Percentiles rank a stretch among this genome's conserved stretches.
Evolutionary conservation across 108 stramenopile genomes (phyloP).

Genomic region (Schizochytrium sp.): DNA sequence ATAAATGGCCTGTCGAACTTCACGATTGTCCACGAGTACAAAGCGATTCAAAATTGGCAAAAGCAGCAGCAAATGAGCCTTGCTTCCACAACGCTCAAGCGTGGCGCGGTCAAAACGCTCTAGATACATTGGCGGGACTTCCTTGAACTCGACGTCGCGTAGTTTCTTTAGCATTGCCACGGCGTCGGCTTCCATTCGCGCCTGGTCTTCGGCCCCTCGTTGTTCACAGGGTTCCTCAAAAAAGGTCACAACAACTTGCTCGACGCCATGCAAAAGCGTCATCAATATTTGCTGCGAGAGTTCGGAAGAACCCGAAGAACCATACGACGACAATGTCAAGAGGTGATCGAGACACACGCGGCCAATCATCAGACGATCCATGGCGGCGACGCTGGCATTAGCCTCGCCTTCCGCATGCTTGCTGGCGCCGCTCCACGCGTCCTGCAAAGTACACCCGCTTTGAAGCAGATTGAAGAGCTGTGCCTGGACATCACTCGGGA

Average conservation of each 20-base stretch:
- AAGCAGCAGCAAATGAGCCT: neutral
- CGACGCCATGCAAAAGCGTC: neutral
- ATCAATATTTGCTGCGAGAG: neutral
- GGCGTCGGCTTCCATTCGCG: neutral
- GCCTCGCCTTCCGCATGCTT: neutral
- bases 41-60: neutral
- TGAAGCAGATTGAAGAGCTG: neutral
- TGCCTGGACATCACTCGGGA: neutral
- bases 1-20: neutral
- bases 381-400: neutral
- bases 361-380: neutral
- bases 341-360: slow-evolving; percentile 2
- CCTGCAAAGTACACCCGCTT: neutral
- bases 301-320: neutral
- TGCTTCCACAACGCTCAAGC: neutral
- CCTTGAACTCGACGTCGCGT: neutral
- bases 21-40: neutral
- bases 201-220: neutral
- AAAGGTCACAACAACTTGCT: neutral
- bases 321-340: neutral
- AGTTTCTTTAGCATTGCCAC: neutral
- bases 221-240: neutral
- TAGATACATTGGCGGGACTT: neutral
- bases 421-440: neutral
- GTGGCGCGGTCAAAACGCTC: neutral